Percentiles rank a stretch among this genome's conserved stretches.
Evolutionary conservation across 371 early-diverging fungal genomes (phyloP).

Genomic region (Mortierella polycephala): DNA sequence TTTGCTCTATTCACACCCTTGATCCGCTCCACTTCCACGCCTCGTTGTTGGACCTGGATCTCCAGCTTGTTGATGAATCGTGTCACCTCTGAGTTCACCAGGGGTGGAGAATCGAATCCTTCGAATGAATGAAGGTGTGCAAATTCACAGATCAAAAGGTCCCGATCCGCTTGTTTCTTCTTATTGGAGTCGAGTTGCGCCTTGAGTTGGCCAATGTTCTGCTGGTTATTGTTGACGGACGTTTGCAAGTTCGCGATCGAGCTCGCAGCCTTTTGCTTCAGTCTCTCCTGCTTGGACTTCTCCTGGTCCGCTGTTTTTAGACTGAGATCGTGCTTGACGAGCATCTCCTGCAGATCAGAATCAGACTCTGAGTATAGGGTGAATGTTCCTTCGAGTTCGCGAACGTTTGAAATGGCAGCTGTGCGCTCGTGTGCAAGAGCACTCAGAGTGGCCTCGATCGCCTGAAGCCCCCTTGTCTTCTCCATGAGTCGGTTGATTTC

Average conservation of each 20-base stretch:
- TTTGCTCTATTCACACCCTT: constrained; percentile 16
- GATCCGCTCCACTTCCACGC: constrained; percentile 20
- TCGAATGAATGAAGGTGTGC: constrained; percentile 22
- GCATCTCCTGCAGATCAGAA: constrained; percentile 61
- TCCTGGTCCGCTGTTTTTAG: constrained; percentile 45
- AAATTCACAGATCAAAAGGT: constrained; percentile 27
- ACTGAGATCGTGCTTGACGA: constrained; percentile 53
- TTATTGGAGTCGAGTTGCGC: constrained; percentile 32
- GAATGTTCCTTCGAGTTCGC: constrained; percentile 61
- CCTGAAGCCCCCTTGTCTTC: constrained; percentile 55
- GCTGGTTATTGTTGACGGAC: constrained; percentile 37
- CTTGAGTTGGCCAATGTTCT: constrained; percentile 39
- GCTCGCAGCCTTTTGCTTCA: constrained; percentile 18
- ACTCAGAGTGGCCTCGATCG: constrained; percentile 46
- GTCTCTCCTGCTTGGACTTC: constrained; percentile 28
- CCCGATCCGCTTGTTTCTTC: constrained; percentile 46
- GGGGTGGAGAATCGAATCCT: constrained; percentile 26
- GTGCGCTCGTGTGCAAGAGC: constrained; percentile 56
- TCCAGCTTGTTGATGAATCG: constrained; percentile 37
- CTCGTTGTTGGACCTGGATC: constrained; percentile 20
- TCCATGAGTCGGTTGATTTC: constrained; percentile 58
- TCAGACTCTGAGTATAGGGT: constrained; percentile 63
- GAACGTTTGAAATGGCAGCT: constrained; percentile 54
- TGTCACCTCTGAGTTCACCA: constrained; percentile 24
- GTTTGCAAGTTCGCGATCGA: constrained; percentile 41